Conservation (phyloP, 495 filamentous ascomycete species). For the Trichoderma orchidacearum region DNA sequence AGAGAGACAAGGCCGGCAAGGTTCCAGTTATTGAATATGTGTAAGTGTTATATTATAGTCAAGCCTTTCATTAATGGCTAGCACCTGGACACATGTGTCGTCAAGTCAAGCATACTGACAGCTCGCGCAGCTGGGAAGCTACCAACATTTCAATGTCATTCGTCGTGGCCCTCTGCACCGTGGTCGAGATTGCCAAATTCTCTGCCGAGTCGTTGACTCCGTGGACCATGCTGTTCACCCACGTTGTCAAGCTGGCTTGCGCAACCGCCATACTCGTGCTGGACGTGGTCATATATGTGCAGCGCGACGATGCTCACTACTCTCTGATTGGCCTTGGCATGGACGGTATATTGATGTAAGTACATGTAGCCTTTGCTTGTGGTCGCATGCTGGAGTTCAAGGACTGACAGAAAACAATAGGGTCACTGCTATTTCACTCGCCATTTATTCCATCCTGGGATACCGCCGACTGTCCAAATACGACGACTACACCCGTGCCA, state of each 20-base stretch:
- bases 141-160: conserved; percentile 28
- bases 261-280: conserved; percentile 27
- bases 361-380: not conserved
- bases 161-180: conserved; percentile 23
- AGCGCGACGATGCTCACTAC: conserved; percentile 23
- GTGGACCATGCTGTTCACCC: conserved; percentile 26
- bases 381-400: not conserved
- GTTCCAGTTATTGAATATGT: conserved; percentile 30
- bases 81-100: not conserved
- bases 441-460: conserved; percentile 22
- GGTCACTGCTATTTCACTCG: conserved; percentile 16
- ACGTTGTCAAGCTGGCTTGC: conserved; percentile 28
- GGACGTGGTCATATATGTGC: conserved; percentile 26
- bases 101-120: not conserved
- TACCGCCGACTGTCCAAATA: conserved; percentile 27
- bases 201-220: conserved; percentile 31
- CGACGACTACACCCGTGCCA: conserved; percentile 27
- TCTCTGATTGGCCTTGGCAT: conserved; percentile 25
- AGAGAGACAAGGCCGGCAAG: conserved; percentile 16
- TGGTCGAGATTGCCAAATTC: conserved; percentile 24
- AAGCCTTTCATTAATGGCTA: not conserved
- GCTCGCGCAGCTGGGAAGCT: conserved; percentile 26
- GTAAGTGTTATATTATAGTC: conserved; percentile 24
- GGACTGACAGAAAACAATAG: conserved; percentile 3
- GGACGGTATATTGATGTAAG: conserved; percentile 26